Base-by-base conservation (phyloP, 306 rosid genomes). In the Datisca glomerata region DNA sequence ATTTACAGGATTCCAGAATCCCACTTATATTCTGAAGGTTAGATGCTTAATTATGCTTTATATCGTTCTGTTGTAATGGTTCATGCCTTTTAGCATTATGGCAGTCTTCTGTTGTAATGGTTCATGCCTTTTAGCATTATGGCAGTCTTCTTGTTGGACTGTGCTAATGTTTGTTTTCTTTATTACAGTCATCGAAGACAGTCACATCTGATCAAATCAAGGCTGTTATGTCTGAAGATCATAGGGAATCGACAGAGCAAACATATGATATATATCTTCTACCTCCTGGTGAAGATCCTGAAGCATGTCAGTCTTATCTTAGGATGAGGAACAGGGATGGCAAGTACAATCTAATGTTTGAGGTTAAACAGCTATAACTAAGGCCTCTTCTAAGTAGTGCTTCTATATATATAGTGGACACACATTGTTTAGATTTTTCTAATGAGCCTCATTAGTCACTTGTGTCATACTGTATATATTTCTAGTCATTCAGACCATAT, bases 321-420 rank as follows among this genome's bases (percentile, higher is more conserved):
- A 85, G 98, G 70, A 89, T 89, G 98, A 77, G 98, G 77, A 89
- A 89, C 65, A 75, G 93, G 56, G 98, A 89, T 59, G 98, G 98
- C 3, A 89, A 84, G 63, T 89, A 84, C 86, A 89, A 80, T 74
- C 98, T 89, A 56, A 89, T 89, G 98, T 89, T 89, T 64, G 98
- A 89, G 98, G 98, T 89, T 54, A 40, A 63, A 41, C 37, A 5
- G 3, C 36, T 31, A 28, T 28, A 28, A 6, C 2, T 31, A 8
- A 6, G n/a, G n/a, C 36, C n/a, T 31, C 36, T 4, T 4, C 11
- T 6, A 1, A 28, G 33, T 28, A 28, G 33, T 8, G 33, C 33
- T 28, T 28, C 11, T 28, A 12, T 2, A 1, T 28, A 28, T 28
- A 8, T 31, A n/a, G n/a, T n/a, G n/a, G n/a, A n/a, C n/a, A n/a